Percentiles rank a stretch among this genome's conserved stretches.
Conservation (phyloP, 2,329 filamentous ascomycete genomes). For the Cytospora leucostoma region DNA sequence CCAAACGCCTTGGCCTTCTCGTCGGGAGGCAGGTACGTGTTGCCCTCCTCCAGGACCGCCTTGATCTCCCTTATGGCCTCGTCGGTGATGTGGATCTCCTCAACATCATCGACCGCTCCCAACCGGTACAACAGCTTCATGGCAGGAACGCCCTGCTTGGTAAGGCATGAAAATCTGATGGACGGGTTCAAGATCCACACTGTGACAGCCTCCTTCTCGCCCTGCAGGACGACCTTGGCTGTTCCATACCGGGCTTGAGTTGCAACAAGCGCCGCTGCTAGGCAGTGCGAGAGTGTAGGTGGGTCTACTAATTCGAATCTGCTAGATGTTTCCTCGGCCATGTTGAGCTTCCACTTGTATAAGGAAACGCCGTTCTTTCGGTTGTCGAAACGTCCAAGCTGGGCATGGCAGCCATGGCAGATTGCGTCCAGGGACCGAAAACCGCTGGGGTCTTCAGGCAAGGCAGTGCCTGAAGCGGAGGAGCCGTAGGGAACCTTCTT, state of each 20-base stretch:
- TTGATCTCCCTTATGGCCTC: conserved; percentile 50
- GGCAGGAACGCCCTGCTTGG: conserved; percentile 38
- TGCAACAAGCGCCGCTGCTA: conserved; percentile 54
- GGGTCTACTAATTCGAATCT: conserved; percentile 12
- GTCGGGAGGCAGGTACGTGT: conserved; percentile 29
- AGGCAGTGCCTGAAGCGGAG: conserved; percentile 1
- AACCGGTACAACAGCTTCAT: conserved; percentile 57
- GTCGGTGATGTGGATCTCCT: conserved; percentile 58
- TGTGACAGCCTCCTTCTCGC: conserved; percentile 33
- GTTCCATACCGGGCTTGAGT: conserved; percentile 58
- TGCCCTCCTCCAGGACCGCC: conserved; percentile 49
- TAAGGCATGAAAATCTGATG: conserved; percentile 53
- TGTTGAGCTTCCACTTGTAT: conserved; percentile 60
- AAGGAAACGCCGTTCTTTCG: conserved; percentile 49
- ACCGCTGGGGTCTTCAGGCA: conserved; percentile 9
- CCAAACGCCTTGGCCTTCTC: conserved; percentile 15
- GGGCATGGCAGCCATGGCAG: conserved; percentile 48
- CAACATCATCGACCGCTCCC: conserved; percentile 44
- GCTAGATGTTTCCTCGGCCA: conserved; percentile 35
- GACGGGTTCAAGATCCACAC: conserved; percentile 60
- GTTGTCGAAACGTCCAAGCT: conserved; percentile 52
- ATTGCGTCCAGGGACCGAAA: conserved; percentile 40
- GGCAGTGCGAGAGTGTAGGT: conserved; percentile 51
- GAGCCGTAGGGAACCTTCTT: not conserved
- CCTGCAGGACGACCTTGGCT: conserved; percentile 57